A percentile compares a stretch with the other conserved stretches of the same genome.
Conservation (phyloP, 176 grass and related monocot species). For the Olyra latifolia region DNA sequence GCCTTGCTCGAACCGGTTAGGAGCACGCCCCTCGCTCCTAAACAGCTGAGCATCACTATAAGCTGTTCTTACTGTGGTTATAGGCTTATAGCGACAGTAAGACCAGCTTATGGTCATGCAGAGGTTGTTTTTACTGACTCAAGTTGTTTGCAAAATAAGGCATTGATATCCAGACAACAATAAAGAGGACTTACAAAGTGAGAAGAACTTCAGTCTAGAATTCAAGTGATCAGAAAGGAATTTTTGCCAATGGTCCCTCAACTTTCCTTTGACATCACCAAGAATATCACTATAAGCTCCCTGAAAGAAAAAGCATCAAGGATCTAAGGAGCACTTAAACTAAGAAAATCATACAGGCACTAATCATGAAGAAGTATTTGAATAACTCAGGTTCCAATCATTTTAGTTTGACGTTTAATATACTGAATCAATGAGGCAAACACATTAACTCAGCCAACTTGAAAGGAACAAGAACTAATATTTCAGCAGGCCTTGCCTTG, state of each 20-base stretch:
- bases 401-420: slow-evolving; percentile 1
- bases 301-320: slow-evolving; percentile 37
- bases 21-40: too few species aligned
- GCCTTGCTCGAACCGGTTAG: too few species aligned
- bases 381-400: slow-evolving; percentile 10
- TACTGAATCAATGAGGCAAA: neutral
- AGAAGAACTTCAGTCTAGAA: slow-evolving; percentile 60
- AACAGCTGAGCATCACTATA: too few species aligned
- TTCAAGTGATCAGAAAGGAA: slow-evolving; percentile 37
- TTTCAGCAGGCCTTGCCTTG: neutral
- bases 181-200: slow-evolving; percentile 60
- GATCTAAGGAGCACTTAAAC: neutral
- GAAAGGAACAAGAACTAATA: neutral
- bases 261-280: slow-evolving; percentile 52
- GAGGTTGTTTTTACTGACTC: neutral
- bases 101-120: too few species aligned
- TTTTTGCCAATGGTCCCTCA: slow-evolving; percentile 61
- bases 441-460: neutral
- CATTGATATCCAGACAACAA: neutral
- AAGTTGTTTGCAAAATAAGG: neutral
- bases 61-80: too few species aligned
- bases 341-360: neutral
- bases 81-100: too few species aligned
- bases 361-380: neutral
- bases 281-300: slow-evolving; percentile 30